Evolutionary conservation across 2,329 filamentous ascomycete genomes (phyloP), one percentile per base, ranked within the genome.

Genomic region (Onygenales sp.): DNA sequence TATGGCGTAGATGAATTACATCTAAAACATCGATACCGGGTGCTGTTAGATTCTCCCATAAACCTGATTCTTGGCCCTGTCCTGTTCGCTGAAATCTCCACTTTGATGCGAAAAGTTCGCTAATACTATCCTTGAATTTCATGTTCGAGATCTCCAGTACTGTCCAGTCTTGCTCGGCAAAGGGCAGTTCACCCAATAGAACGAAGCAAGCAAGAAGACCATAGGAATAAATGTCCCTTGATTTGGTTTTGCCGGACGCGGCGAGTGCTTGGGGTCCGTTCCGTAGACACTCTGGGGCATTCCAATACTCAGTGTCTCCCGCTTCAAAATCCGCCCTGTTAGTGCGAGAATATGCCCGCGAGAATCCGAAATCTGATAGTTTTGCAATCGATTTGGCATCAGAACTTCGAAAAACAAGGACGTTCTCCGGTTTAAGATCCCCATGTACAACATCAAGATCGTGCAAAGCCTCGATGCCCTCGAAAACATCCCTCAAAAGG

Each of bases 291-390:
- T 49, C 47, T 27, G 47, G 47, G 37, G 47, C 47, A 33, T 49
- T 49, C 47, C 47, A 49, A 49, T 49, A 37, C 37, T 21, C 17
- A 36, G 31, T 49, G 33, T 33, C 47, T 21, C 47, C 47, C n/a
- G 47, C 47, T 33, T 37, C 47, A 49, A 2, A 37, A 39, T 33
- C 17, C 13, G 27, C 27, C 37, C 31, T n/a, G 31, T 31, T 37
- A 14, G n/a, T 40, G 37, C 37, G 11, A 11, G 37, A 40, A 40
- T 40, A 4, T 14, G 37, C 37, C 14, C 8, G 33, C 13, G 14
- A 5, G 21, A 5, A 27, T 17, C 44, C 44, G 33, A 47, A 47
- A 47, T 47, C 44, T 10, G 44, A 47, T 14, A 47, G 21, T 47
- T 31, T 17, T 10, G 44, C 44, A 32, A 17, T 47, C 8, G 33